phyloP scores from a whole-genome alignment of 1,139 yeast genomes.

The Arxiozyma heterogenica region DNA sequence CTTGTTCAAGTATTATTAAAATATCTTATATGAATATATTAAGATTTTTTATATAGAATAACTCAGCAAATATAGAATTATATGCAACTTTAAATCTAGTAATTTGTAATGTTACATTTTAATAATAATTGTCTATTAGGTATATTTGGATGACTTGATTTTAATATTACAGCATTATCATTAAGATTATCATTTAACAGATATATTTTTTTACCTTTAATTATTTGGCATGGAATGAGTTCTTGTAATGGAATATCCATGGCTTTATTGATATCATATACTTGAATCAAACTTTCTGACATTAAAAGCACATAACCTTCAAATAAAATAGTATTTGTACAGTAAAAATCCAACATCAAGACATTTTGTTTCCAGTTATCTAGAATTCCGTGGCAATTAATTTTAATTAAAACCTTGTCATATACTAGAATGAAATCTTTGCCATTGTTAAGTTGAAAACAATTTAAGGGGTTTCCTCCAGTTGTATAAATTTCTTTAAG shows the following conservation, averaged over 20 bases:
- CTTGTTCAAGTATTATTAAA: no score
- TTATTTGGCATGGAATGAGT: conserved; percentile 53
- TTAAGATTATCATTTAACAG: conserved; percentile 37
- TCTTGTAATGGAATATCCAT: conserved; percentile 18
- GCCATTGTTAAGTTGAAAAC: conserved; percentile 44
- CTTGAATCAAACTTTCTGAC: conserved; percentile 63
- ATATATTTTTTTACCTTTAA: conserved; percentile 58
- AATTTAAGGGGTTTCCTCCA: conserved; percentile 48
- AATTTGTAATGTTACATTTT: conserved; percentile 11
- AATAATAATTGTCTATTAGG: conserved; percentile 55
- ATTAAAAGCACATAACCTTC: conserved; percentile 54
- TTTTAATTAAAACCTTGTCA: conserved; percentile 62
- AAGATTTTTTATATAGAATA: no score
- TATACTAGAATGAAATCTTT: conserved; percentile 57
- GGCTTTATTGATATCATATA: conserved; percentile 44
- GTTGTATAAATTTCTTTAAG: conserved; percentile 27
- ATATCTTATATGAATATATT: no score
- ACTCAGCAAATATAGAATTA: no score
- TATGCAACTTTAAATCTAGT: background rate
- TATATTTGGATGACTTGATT: conserved; percentile 63
- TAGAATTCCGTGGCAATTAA: conserved; percentile 57
- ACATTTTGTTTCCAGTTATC: conserved; percentile 43
- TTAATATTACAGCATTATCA: conserved; percentile 39
- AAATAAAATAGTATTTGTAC: conserved; percentile 46
- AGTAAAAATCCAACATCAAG: conserved; percentile 55